Evolutionary conservation across 2,329 filamentous ascomycete species (phyloP), one percentile per base, ranked within the genome.

Genomic region (Colletotrichum tamarilloi): DNA sequence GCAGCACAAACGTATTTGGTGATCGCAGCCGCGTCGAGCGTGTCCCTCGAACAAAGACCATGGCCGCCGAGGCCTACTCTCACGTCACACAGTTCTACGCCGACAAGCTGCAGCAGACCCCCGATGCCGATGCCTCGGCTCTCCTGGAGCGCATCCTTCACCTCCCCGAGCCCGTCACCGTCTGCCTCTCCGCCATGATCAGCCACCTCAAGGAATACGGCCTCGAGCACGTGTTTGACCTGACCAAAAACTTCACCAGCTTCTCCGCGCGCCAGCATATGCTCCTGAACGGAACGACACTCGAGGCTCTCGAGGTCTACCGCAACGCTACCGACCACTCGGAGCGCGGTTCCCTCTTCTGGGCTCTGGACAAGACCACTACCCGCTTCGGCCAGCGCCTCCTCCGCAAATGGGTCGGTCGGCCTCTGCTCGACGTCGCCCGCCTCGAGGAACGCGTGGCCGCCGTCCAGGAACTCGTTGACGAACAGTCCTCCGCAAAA

Each of bases 171-270:
- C 88, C 93, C 56, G 94, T 98, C 49, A 98, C 93, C 0, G 92
- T 98, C 53, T 99, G 97, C 82, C 88, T 99, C 16, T 98, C 97
- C 4, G 94, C 95, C 12, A 98, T 99, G 95, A 98, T 99, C 77
- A 94, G 90, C 1, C 95, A 99, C 79, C 86, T 99, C 77, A 92
- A 91, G 22, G 95, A 98, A 76, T 99, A 98, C 80, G 95, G 95
- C 0, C 87, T 99, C 24, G 93, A 98, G 81, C 95, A 98, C 84
- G 94, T 99, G 66, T 98, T 99, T 77, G 93, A 98, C 78, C 85
- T 99, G 56, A 98, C 97, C 1, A 98, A 97, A 78, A 98, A 98
- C 84, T 99, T 99, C 79, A 93, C 98, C 77, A 95, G 95, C 2
- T 99, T 99, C 84, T 98, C 94, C 77, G 94, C 95, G 8, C 89